Percentiles rank a stretch among this genome's conserved stretches.
Evolutionary conservation across 139 green algal genomes (phyloP).

Genomic region (Micractinium conductrix): DNA sequence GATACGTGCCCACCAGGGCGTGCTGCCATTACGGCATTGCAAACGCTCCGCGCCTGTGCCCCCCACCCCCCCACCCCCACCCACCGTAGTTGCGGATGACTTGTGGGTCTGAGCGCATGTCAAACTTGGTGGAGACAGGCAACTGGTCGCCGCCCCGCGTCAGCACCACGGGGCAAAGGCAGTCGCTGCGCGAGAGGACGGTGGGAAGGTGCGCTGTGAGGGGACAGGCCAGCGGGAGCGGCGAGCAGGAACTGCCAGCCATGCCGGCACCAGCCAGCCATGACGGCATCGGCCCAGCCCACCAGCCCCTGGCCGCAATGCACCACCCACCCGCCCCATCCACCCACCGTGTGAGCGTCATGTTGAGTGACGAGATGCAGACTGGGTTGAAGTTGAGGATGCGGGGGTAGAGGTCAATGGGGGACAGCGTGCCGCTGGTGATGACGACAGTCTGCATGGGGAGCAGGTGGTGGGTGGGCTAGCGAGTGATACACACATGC

Average conservation of each 20-base stretch:
- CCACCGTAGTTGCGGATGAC: slow-evolving; percentile 90
- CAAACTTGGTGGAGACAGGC: slow-evolving; percentile 91
- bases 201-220: no score
- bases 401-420: slow-evolving; percentile 97
- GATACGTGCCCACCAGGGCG: no score
- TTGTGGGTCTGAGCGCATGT: slow-evolving; percentile 84
- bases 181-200: slow-evolving; percentile 67
- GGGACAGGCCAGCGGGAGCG: no score
- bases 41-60: background rate
- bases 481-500: no score
- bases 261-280: no score
- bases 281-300: no score
- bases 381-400: slow-evolving; percentile 98
- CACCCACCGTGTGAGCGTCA: slow-evolving; percentile 90
- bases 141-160: slow-evolving; percentile 93
- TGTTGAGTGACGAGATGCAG: slow-evolving; percentile 81
- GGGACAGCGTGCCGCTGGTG: slow-evolving; percentile 95
- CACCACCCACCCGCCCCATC: background rate
- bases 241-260: no score
- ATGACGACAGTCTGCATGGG: slow-evolving; percentile 97
- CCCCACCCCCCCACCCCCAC: background rate
- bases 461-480: no score
- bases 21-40: no score
- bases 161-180: slow-evolving; percentile 96
- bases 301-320: no score